Evolutionary conservation across 768 basidiomycete species (phyloP).

Genomic region (Fomitopsis serialis): DNA sequence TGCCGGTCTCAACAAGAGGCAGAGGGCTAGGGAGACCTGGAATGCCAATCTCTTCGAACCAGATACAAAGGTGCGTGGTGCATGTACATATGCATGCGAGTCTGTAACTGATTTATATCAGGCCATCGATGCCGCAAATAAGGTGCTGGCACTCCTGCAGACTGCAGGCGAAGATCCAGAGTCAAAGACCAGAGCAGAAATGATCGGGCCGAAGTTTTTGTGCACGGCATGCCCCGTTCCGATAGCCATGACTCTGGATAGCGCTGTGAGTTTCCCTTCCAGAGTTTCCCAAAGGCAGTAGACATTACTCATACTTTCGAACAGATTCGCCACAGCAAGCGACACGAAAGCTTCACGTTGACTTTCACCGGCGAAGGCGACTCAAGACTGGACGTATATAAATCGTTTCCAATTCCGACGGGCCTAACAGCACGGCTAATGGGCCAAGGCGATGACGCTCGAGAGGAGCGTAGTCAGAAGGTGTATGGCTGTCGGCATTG

Average conservation of each 20-base stretch:
- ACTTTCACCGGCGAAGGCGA: slow-evolving; percentile 20
- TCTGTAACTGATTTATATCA: slow-evolving; percentile 16
- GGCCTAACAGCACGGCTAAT: slow-evolving; percentile 16
- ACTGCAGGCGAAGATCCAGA: slow-evolving; percentile 26
- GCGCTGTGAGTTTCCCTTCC: slow-evolving; percentile 31
- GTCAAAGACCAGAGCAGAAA: slow-evolving; percentile 8
- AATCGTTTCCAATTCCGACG: slow-evolving; percentile 16
- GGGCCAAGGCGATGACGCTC: slow-evolving; percentile 14
- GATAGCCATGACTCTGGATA: slow-evolving; percentile 42
- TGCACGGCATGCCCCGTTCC: slow-evolving; percentile 47
- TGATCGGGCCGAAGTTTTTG: slow-evolving; percentile 30
- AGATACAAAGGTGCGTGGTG: slow-evolving; percentile 45
- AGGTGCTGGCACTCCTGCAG: slow-evolving; percentile 28
- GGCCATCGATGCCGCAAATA: slow-evolving; percentile 42
- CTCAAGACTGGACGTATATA: slow-evolving; percentile 4
- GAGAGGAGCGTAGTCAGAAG: slow-evolving; percentile 26
- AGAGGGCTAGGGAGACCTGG: slow-evolving; percentile 35
- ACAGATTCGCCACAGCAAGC: slow-evolving; percentile 57
- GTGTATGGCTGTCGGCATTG: slow-evolving; percentile 56
- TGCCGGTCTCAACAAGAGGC: slow-evolving; percentile 21
- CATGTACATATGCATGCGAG: background rate
- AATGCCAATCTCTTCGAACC: slow-evolving; percentile 45
- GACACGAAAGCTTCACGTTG: slow-evolving; percentile 52
- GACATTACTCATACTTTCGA: background rate
- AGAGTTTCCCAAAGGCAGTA: background rate